phyloP scores from a whole-genome alignment of 495 filamentous ascomycete species.

The Cercophora newfieldiana region DNA sequence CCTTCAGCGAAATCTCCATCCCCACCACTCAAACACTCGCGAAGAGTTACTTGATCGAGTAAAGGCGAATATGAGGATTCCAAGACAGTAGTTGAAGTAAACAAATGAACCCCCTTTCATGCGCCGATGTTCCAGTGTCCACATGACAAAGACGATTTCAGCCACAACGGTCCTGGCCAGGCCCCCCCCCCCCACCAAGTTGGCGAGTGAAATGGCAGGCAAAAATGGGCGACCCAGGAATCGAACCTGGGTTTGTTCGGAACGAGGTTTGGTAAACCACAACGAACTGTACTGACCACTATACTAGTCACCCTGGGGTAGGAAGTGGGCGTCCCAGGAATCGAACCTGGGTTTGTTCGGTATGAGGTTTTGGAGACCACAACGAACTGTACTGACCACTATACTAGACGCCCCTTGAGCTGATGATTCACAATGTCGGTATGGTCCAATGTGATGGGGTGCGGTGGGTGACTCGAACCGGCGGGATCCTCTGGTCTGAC shows the following conservation, averaged over 20 bases:
- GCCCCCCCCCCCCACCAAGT: too few relatives aligned
- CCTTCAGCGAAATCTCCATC: slow-evolving; percentile 69
- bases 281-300: slow-evolving; percentile 11
- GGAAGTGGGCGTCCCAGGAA: background rate
- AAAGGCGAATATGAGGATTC: slow-evolving; percentile 70
- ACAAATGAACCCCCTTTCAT: background rate
- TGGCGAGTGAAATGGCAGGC: background rate
- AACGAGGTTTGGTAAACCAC: background rate
- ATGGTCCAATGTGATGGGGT: background rate
- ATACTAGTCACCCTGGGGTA: background rate
- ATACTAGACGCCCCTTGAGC: background rate
- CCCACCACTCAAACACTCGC: slow-evolving; percentile 62
- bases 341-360: background rate
- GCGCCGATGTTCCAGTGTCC: too few relatives aligned
- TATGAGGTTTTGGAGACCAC: background rate
- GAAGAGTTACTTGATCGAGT: slow-evolving; percentile 80
- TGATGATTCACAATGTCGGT: background rate
- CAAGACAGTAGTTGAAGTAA: slow-evolving; percentile 26
- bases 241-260: slow-evolving; percentile 15
- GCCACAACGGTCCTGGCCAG: too few relatives aligned
- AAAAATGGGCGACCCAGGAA: slow-evolving; percentile 2
- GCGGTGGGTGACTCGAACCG: background rate
- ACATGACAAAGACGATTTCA: too few relatives aligned
- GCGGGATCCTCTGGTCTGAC: background rate
- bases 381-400: slow-evolving; percentile 7